Percentiles rank a stretch among this genome's conserved stretches.
Conservation (phyloP, 192 early-diverging fungal genomes). For the Coemansia sp. region DNA sequence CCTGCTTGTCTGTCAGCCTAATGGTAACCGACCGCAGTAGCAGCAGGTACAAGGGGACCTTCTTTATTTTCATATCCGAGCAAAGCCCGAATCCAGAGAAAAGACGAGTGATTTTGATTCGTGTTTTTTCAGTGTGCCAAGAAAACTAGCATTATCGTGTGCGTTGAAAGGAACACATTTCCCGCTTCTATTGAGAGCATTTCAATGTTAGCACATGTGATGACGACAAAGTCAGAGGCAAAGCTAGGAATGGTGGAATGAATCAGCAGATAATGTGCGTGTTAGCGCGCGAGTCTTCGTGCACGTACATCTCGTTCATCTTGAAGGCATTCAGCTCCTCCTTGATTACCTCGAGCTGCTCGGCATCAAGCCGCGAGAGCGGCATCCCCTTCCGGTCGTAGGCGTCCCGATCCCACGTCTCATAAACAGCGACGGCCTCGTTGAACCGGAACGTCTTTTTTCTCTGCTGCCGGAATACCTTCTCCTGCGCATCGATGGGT, state of each 20-base stretch:
- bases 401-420: constrained; percentile 69
- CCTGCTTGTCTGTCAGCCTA: too few species aligned
- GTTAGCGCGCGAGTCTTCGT: constrained; percentile 69
- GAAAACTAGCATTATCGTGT: too few species aligned
- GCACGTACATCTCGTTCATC: constrained; percentile 86
- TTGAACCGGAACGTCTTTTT: constrained; percentile 45
- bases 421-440: constrained; percentile 60
- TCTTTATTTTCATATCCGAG: background rate
- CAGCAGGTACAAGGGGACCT: background rate
- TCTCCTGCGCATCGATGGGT: background rate
- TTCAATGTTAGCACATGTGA: background rate
- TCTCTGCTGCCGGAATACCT: background rate
- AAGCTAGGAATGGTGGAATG: background rate
- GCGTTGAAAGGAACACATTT: background rate
- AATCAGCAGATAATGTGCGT: constrained; percentile 70
- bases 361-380: constrained; percentile 76
- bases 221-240: background rate
- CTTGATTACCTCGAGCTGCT: constrained; percentile 83
- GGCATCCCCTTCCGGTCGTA: constrained; percentile 89
- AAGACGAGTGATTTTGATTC: too few species aligned
- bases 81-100: too few species aligned
- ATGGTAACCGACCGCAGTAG: background rate
- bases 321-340: constrained; percentile 96
- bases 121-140: background rate
- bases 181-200: background rate